Evolutionary conservation across 148 eudicot species (phyloP), one percentile per base, ranked within the genome.

Genomic region (Agrostemma githago): DNA sequence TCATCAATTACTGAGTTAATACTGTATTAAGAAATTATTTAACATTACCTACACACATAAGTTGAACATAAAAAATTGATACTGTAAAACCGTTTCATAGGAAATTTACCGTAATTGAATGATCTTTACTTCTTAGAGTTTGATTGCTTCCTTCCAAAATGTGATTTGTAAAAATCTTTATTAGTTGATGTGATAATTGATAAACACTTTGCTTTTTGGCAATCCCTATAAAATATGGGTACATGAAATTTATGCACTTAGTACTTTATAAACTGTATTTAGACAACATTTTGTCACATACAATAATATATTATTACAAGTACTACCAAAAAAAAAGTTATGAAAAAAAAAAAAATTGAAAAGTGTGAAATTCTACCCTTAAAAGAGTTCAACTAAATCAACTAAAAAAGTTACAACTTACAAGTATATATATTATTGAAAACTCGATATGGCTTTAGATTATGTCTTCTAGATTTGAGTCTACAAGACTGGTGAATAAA

Each of bases 171-270:
- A 8, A 62, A 70, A 76, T 57, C 62, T 70, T 76, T 66, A 46
- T 76, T 66, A 46, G 38, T 71, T 73, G 62, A 66, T 53, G 43
- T 79, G 43, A 76, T 64, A 37, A 79, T 34, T 79, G 43, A 76
- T 64, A 37, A 79, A 57, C 48, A 54, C 65, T 43, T 59, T 5
- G 57, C 66, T 75, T 66, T 68, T 39, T 39, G 60, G 37, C 56
- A 75, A 75, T 71, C 66, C 83, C 83, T 67, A 73, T 61, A 16
- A 70, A 63, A 39, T 11, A 10, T 42, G 34, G 34, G 34, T 26
- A 4, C 14, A 80, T 70, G 60, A 54, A 66, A 40, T 5, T 51
- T 40, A 79, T 74, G 41, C 19, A 68, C 54, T 78, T 4, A 73
- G 73, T 20, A 16, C 1, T 26, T 26, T 26, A 26, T 26, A 26